These are phyloP conservation scores for Hibiscus syriacus DNA, from an alignment of 345 rosid species.

Conservation along the genomic window DNA sequence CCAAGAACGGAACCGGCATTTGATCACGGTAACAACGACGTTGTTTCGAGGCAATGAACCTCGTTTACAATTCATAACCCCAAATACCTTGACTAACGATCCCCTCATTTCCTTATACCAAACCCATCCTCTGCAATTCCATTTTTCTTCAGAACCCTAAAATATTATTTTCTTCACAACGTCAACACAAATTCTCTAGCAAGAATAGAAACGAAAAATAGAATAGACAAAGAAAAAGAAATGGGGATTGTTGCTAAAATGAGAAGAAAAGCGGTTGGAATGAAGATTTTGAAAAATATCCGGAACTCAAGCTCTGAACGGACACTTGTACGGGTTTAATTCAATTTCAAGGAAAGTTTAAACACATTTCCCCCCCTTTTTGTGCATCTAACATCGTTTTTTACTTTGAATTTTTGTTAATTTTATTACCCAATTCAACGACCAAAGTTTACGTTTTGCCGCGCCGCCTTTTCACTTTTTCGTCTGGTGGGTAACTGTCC, in stretches of 20 bases:
- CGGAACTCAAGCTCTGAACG: conserved; percentile 6
- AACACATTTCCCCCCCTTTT: too few relatives aligned
- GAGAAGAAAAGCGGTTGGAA: not conserved
- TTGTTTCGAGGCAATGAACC: conserved; percentile 31
- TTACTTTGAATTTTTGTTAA: not conserved
- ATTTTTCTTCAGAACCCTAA: not conserved
- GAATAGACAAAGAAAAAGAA: not conserved
- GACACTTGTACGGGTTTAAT: conserved; percentile 7
- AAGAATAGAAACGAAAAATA: not conserved
- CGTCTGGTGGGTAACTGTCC: not conserved
- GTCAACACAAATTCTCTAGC: not conserved
- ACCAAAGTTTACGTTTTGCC: not conserved
- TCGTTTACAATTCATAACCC: conserved; percentile 27
- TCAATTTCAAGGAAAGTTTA: not conserved
- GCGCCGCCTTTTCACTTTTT: not conserved
- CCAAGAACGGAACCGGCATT: conserved; percentile 49
- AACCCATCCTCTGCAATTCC: conserved; percentile 14
- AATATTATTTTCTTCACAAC: not conserved
- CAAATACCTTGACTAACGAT: not conserved
- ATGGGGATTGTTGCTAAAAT: not conserved
- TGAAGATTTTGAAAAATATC: not conserved
- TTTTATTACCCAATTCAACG: not conserved
- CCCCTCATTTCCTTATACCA: conserved; percentile 25
- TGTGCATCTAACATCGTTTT: too few relatives aligned
- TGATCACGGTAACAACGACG: conserved; percentile 22